A percentile compares a stretch with the other conserved stretches of the same genome.
Conservation (phyloP, 805 yeast genomes). For the Candida maris region DNA sequence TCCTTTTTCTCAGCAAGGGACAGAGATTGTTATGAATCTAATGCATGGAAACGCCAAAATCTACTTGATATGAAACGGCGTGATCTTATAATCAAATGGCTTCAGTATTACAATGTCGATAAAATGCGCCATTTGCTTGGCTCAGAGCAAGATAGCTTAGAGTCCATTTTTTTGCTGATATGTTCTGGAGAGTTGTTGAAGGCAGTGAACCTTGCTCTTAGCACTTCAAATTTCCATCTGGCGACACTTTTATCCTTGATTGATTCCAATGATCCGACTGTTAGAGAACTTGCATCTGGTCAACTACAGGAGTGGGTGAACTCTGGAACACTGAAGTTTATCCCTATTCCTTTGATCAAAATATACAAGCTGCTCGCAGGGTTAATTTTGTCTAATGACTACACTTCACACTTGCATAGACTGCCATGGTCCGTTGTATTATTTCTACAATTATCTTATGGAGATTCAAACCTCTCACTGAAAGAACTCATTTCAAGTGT, state of each 20-base stretch:
- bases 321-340: slow-evolving; percentile 35
- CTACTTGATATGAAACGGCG: slow-evolving; percentile 36
- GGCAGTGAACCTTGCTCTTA: slow-evolving; percentile 61
- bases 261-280: slow-evolving; percentile 65
- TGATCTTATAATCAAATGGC: slow-evolving; percentile 52
- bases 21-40: slow-evolving; percentile 3
- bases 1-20: slow-evolving; percentile 13
- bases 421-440: slow-evolving; percentile 67
- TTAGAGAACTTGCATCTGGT: slow-evolving; percentile 48
- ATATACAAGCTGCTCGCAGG: slow-evolving; percentile 66
- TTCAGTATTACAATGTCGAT: slow-evolving; percentile 40
- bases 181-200: slow-evolving; percentile 53
- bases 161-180: slow-evolving; percentile 46
- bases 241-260: slow-evolving; percentile 65
- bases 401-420: slow-evolving; percentile 36
- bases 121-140: slow-evolving; percentile 33
- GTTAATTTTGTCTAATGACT: slow-evolving; percentile 29
- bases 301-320: slow-evolving; percentile 69
- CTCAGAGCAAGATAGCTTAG: slow-evolving; percentile 39
- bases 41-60: slow-evolving; percentile 7
- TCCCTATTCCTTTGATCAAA: slow-evolving; percentile 54
- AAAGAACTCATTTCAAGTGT: slow-evolving; percentile 31
- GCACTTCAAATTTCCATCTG: slow-evolving; percentile 63
- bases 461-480: slow-evolving; percentile 40
- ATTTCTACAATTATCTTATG: slow-evolving; percentile 60